A percentile compares a stretch with the other conserved stretches of the same genome.
These are phyloP conservation scores for Talaromyces funiculosus DNA, from an alignment of 2,329 filamentous ascomycete genomes.

Conservation along the genomic window DNA sequence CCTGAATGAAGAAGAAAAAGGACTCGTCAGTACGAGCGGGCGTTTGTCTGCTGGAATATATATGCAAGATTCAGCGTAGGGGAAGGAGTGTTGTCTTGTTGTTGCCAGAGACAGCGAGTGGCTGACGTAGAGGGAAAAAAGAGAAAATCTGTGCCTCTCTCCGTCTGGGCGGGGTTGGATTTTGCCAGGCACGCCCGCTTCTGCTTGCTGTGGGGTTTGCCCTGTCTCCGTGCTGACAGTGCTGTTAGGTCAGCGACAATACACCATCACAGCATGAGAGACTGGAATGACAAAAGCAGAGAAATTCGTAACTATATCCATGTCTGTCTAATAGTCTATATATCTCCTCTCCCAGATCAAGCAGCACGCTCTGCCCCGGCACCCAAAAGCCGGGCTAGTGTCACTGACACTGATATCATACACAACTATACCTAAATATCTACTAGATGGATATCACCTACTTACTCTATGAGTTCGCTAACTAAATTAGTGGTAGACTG, in stretches of 20 bases:
- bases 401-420: no score
- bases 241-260: no score
- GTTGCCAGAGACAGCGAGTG: neutral
- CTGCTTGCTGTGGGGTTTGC: conserved; percentile 5
- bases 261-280: no score
- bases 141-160: neutral
- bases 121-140: neutral
- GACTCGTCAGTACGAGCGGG: neutral
- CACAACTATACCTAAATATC: neutral
- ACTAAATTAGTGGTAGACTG: no score
- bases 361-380: neutral
- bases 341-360: no score
- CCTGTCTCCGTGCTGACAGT: neutral
- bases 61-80: neutral
- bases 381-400: no score
- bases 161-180: conserved; percentile 3
- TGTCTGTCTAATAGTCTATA: no score
- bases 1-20: neutral
- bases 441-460: no score
- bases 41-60: neutral
- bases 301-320: no score
- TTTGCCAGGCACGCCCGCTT: conserved; percentile 1
- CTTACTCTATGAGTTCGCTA: no score
- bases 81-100: neutral
- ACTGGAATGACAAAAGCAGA: no score